Conservation (phyloP, 306 rosid species). For the Inga leiocalycina region DNA sequence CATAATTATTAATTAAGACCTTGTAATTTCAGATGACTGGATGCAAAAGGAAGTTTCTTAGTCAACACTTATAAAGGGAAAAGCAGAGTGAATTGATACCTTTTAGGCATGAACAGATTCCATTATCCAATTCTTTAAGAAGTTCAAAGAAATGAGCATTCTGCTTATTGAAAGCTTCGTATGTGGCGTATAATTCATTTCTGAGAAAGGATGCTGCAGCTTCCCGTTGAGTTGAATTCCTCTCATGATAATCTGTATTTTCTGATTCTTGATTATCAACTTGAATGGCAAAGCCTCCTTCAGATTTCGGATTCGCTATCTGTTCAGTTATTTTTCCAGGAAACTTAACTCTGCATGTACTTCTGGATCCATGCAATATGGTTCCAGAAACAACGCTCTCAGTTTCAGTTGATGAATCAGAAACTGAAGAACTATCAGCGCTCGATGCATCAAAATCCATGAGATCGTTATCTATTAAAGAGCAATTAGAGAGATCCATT, state of each 20-base stretch:
- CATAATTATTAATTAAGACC: conserved; percentile 38
- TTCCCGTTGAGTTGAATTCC: conserved; percentile 32
- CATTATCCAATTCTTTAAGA: conserved; percentile 35
- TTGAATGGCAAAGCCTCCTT: conserved; percentile 33
- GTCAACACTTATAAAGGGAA: conserved; percentile 25
- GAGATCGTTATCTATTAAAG: conserved; percentile 37
- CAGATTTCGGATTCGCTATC: conserved; percentile 31
- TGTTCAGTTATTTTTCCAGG: conserved; percentile 41
- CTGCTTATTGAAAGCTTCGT: conserved; percentile 50
- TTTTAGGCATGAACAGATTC: conserved; percentile 40
- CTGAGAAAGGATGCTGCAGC: conserved; percentile 44
- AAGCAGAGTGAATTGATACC: conserved; percentile 49
- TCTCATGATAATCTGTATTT: conserved; percentile 35
- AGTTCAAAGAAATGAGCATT: conserved; percentile 50
- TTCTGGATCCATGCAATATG: conserved; percentile 28
- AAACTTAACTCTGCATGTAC: conserved; percentile 25
- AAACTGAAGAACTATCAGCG: conserved; percentile 66
- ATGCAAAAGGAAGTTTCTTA: conserved; percentile 12
- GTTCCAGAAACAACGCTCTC: conserved; percentile 48
- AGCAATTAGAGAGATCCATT: conserved; percentile 35
- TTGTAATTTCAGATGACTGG: conserved; percentile 24
- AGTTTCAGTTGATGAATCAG: conserved; percentile 57
- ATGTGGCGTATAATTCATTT: conserved; percentile 55
- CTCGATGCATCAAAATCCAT: conserved; percentile 58
- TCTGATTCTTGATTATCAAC: conserved; percentile 37